Evolutionary conservation across 139 green algal genomes (phyloP), one percentile per base, ranked within the genome.

Genomic region (Edaphochlamys debaryana): DNA sequence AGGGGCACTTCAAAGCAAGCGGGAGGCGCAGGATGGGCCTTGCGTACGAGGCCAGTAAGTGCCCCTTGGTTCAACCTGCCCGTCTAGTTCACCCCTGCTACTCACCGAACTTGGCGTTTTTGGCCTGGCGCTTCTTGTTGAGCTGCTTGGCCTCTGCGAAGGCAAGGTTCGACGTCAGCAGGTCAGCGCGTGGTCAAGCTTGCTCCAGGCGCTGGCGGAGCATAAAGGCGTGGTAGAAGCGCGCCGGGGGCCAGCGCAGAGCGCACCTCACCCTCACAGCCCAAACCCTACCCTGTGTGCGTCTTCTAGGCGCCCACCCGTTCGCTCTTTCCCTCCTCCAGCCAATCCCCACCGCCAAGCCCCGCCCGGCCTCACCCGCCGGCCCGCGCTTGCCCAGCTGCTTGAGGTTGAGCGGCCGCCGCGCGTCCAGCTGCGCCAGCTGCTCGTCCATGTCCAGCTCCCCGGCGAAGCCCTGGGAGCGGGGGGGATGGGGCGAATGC

Each of bases 361-460:
- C 9, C 37, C 69, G 9, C 69, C 60, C 37, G 30, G 6, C 4
- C 38, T 72, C 74, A 29, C 30, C 62, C 66, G 42, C 38, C n/a
- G 4, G n/a, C n/a, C 63, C 45, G 58, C 62, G 45, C 63, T 72
- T 30, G 40, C 62, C 69, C 63, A 82, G 52, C 54, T 87, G 32
- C 81, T 79, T 84, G 13, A 48, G 9, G 63, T 72, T 79, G 25
- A 72, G 25, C 4, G 58, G 48, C 38, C 69, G 60, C 17, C 73
- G 60, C 34, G 50, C 40, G 8, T 86, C 80, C 48, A 91, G 69
- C 17, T 69, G 64, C 5, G 86, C 86, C 62, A 97, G 92, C 77
- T 92, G 92, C 1, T 69, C 88, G 41, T 97, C 93, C 56, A 95
- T 86, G 79, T 98, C 92, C 71, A 97, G 87, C 87, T 98, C 94